phyloP scores from a whole-genome alignment of 257 asterid species.

The Primulina huaijiensis region DNA sequence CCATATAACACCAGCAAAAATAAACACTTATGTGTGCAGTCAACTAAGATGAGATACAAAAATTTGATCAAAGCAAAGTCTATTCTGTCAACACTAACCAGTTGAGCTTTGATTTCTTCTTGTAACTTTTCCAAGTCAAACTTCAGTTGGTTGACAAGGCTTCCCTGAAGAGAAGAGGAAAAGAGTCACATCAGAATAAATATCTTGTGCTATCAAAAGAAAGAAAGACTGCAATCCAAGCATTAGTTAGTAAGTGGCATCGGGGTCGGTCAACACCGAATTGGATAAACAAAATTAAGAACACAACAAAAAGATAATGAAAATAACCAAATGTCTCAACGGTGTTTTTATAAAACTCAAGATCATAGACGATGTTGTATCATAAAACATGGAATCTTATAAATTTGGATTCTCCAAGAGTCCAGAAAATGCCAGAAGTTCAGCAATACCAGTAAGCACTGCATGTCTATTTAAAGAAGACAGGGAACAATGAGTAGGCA shows the following conservation, averaged over 20 bases:
- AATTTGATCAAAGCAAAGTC: constrained; percentile 16
- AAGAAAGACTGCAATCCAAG: constrained; percentile 12
- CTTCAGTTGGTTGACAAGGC: constrained; percentile 75
- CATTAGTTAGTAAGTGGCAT: too few relatives aligned
- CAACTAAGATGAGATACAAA: constrained; percentile 5
- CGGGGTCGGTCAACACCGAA: too few relatives aligned
- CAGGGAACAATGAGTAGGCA: not conserved
- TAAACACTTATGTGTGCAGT: constrained; percentile 7
- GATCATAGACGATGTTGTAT: not conserved
- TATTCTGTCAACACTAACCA: constrained; percentile 53
- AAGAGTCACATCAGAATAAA: constrained; percentile 6
- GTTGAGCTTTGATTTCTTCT: constrained; percentile 66
- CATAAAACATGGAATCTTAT: not conserved
- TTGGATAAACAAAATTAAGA: not conserved
- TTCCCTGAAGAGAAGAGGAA: constrained; percentile 51
- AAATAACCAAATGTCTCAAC: constrained; percentile 3
- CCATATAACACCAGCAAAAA: constrained; percentile 8
- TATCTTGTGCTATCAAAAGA: constrained; percentile 19
- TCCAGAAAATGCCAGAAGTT: not conserved
- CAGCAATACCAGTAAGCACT: not conserved
- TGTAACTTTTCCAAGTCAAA: constrained; percentile 72
- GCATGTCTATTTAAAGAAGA: not conserved
- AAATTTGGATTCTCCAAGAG: constrained; percentile 9
- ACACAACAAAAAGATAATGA: constrained; percentile 15
- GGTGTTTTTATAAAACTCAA: constrained; percentile 5